Evolutionary conservation across 192 early-diverging fungal genomes (phyloP), one percentile per base, ranked within the genome.

Genomic region (Backusella australiensis): DNA sequence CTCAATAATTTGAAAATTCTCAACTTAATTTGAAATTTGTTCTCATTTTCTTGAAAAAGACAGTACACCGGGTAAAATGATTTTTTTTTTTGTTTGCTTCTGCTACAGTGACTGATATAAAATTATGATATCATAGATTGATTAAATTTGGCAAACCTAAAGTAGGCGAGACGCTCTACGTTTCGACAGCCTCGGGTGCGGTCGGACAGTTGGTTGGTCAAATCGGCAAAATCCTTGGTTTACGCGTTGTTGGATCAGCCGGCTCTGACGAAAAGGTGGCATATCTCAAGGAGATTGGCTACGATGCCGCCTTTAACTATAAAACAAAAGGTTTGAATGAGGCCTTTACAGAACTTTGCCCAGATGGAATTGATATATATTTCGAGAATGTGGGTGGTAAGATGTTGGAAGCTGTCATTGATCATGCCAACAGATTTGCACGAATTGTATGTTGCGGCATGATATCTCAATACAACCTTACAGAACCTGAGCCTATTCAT

Each of bases 241-340:
- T 92, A 68, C 84, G 80, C n/a, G 96, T 98, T 4, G 88, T 98
- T 42, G 97, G 94, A 34, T 89, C 89, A 32, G 93, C 94, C 12
- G 94, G 95, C 8, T 87, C 89, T 2, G 94, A 96, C 76, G 93
- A 95, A 1, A 98, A 98, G 79, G 91, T 93, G 23, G 85, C 80
- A 19, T 90, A 86, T 75, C 85, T 96, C 21, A 86, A 87, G 71
- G 81, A 86, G 6, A 85, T 87, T 42, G 92, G 92, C 7, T 93
- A 93, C 49, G 95, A 98, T 81, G 93, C 84, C 4, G 96, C 87
- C 14, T 93, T 98, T 87, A 98, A 98, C 87, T 98, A 98, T 91
- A 98, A 96, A 82, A 95, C 89, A 3, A 86, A 82, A 7, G 86
- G 83, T n/a, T 73, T 78, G 23, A 71, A 78, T 1, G 80, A 75